Conservation (phyloP, 2,329 filamentous ascomycete species). For the Ilyonectria robusta region DNA sequence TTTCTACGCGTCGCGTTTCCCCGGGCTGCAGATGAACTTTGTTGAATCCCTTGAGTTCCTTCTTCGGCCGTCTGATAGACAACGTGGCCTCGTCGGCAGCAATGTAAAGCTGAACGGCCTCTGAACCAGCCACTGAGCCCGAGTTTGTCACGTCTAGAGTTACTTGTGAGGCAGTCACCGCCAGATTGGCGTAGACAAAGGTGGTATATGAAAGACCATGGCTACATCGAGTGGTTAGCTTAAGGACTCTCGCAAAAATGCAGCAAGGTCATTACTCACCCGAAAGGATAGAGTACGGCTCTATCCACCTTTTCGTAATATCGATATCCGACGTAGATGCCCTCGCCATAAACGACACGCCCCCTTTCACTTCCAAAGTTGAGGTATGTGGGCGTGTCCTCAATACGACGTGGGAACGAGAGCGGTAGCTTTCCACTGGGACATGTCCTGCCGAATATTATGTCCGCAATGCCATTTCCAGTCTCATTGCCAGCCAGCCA, state of each 20-base stretch:
- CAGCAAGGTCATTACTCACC: not conserved
- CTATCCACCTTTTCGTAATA: constrained; percentile 21
- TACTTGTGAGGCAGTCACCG: not conserved
- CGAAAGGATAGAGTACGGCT: constrained; percentile 19
- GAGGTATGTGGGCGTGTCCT: constrained; percentile 24
- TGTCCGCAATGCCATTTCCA: constrained; percentile 29
- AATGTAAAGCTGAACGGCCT: constrained; percentile 20
- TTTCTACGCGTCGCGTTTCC: not conserved
- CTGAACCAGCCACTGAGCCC: constrained; percentile 3
- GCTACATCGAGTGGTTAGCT: not conserved
- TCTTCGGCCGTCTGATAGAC: constrained; percentile 10
- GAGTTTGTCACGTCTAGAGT: constrained; percentile 4
- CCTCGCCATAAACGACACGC: constrained; percentile 23
- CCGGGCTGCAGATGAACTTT: constrained; percentile 12
- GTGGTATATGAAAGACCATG: constrained; percentile 25
- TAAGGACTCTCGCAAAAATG: not conserved
- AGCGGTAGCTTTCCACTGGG: constrained; percentile 25
- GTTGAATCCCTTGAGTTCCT: constrained; percentile 26
- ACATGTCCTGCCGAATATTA: constrained; percentile 22
- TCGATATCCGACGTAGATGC: constrained; percentile 29
- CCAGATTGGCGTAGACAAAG: constrained; percentile 6
- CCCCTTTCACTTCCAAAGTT: constrained; percentile 28
- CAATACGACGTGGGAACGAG: constrained; percentile 21
- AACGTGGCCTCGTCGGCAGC: constrained; percentile 7
- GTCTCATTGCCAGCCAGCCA: constrained; percentile 28